phyloP scores from a whole-genome alignment of 352 stramenopile species.

The Bremia lactucae region DNA sequence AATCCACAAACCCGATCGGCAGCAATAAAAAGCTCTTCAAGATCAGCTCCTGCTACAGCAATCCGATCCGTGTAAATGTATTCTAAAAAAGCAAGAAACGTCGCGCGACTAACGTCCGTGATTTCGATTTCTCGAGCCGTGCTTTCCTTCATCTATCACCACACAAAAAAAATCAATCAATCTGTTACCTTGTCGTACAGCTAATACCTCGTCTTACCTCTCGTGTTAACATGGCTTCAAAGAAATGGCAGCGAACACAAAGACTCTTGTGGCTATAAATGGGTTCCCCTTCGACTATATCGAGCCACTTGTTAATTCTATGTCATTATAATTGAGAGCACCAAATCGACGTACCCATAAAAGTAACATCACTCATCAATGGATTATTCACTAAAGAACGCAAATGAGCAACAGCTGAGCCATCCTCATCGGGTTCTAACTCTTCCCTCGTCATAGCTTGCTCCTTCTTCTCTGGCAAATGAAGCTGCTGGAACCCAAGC shows the following conservation, averaged over 20 bases:
- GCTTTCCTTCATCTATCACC: slow-evolving; percentile 83
- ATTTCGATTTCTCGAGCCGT: slow-evolving; percentile 83
- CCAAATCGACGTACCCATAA: slow-evolving; percentile 38
- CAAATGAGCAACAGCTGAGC: slow-evolving; percentile 59
- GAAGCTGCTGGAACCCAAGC: slow-evolving; percentile 87
- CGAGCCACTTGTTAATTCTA: no score
- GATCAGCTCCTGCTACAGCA: slow-evolving; percentile 71
- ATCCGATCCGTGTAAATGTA: slow-evolving; percentile 95
- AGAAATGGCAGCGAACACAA: slow-evolving; percentile 90
- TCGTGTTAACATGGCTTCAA: slow-evolving; percentile 82
- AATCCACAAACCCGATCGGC: slow-evolving; percentile 55
- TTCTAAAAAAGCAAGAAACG: slow-evolving; percentile 91
- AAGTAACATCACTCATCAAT: slow-evolving; percentile 80
- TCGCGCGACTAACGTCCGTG: slow-evolving; percentile 78
- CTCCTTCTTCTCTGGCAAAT: slow-evolving; percentile 68
- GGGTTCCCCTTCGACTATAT: slow-evolving; percentile 63
- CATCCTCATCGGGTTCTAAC: slow-evolving; percentile 21
- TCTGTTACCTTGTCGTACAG: background rate
- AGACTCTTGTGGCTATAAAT: slow-evolving; percentile 87
- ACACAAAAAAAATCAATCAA: background rate
- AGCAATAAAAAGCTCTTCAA: slow-evolving; percentile 89
- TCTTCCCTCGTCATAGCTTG: slow-evolving; percentile 35
- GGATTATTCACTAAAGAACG: slow-evolving; percentile 71
- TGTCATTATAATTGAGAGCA: no score
- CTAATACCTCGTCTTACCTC: slow-evolving; percentile 23